These are phyloP conservation scores for Venturiaceae sp. DNA, from an alignment of 2,329 filamentous ascomycete species.

Conservation along the genomic window DNA sequence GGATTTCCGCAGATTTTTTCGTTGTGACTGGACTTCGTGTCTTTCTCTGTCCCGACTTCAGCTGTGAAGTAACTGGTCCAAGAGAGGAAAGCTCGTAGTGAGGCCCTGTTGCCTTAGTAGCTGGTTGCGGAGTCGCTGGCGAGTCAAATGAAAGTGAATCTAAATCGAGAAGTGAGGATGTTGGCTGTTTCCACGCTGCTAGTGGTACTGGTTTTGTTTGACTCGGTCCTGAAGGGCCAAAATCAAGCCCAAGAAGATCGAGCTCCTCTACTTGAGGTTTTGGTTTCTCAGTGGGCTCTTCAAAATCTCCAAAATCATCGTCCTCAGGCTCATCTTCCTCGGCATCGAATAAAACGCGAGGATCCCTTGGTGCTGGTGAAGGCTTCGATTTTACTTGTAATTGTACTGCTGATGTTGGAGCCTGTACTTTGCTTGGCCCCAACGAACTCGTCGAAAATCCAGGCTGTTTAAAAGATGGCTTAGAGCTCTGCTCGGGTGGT, in stretches of 20 bases:
- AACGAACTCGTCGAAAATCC: not conserved
- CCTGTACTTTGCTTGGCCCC: not conserved
- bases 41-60: not conserved
- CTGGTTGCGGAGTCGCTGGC: not conserved
- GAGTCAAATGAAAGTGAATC: not conserved
- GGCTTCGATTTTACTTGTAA: not conserved
- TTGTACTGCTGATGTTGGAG: not conserved
- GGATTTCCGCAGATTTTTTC: not conserved
- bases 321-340: slow-evolving; percentile 20
- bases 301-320: slow-evolving; percentile 19
- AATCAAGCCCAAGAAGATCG: not conserved
- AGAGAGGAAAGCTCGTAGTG: not conserved
- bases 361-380: slow-evolving; percentile 17
- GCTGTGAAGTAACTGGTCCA: not conserved
- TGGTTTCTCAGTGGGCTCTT: slow-evolving; percentile 24
- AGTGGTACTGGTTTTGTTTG: not conserved
- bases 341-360: slow-evolving; percentile 29
- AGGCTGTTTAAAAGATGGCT: not conserved
- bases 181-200: not conserved
- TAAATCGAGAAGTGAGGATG: not conserved
- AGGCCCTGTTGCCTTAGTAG: not conserved
- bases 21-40: not conserved
- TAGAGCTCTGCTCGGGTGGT: not conserved
- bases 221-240: not conserved
- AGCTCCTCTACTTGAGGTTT: slow-evolving; percentile 10